phyloP scores from a whole-genome alignment of 345 rosid genomes.

The Kandelia obovata region DNA sequence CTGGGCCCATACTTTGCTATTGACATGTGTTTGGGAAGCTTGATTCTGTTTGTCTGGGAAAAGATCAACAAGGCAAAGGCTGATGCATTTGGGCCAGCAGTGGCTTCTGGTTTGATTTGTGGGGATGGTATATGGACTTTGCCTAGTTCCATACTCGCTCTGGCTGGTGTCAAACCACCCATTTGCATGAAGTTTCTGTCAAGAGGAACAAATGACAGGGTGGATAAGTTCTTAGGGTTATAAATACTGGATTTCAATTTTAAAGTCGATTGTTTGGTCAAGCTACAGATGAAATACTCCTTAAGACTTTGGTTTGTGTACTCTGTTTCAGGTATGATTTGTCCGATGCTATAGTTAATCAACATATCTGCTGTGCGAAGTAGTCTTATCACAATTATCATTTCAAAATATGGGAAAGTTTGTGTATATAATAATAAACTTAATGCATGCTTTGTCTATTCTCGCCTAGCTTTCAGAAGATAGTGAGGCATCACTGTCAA shows the following conservation, averaged over 20 bases:
- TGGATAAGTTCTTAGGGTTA: slow-evolving; percentile 9
- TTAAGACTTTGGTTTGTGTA: background rate
- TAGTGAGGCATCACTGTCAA: too few relatives aligned
- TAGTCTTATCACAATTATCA: too few relatives aligned
- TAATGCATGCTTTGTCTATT: background rate
- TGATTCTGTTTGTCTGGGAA: slow-evolving; percentile 43
- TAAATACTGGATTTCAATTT: background rate
- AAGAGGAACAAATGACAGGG: slow-evolving; percentile 11
- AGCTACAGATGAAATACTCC: background rate
- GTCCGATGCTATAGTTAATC: too few relatives aligned
- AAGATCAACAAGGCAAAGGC: slow-evolving; percentile 35
- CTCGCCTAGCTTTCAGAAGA: background rate
- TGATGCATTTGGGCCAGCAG: slow-evolving; percentile 24
- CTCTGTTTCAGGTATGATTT: background rate
- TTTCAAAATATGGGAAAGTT: too few relatives aligned
- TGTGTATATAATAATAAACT: too few relatives aligned
- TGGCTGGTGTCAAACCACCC: slow-evolving; percentile 19
- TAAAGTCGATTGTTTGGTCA: background rate
- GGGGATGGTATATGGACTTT: slow-evolving; percentile 31
- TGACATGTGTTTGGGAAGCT: slow-evolving; percentile 54
- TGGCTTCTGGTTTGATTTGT: slow-evolving; percentile 28
- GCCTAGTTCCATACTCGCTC: slow-evolving; percentile 26
- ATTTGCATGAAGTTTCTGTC: slow-evolving; percentile 29
- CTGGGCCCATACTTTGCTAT: slow-evolving; percentile 46
- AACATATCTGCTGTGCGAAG: too few relatives aligned